Conservation (phyloP, 2,329 filamentous ascomycete species). For the Pyrenochaeta sp. region DNA sequence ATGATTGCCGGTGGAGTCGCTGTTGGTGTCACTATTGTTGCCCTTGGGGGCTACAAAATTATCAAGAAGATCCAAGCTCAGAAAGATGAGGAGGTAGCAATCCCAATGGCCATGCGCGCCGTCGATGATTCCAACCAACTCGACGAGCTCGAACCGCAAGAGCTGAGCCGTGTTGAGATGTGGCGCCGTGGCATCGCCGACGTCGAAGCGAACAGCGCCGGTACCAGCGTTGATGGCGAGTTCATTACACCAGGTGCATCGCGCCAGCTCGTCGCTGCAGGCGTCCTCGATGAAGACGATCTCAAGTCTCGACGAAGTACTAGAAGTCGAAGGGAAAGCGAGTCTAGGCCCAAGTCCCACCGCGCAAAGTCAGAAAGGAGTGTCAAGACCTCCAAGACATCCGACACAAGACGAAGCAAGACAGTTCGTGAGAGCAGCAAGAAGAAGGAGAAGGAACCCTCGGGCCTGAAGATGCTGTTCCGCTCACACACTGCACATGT, state of each 20-base stretch:
- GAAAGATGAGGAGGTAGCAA: conserved; percentile 44
- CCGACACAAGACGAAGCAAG: conserved; percentile 30
- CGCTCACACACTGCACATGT: conserved; percentile 37
- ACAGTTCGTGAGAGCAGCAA: conserved; percentile 30
- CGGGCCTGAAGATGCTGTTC: conserved; percentile 54
- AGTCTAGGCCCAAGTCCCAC: conserved; percentile 37
- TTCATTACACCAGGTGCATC: conserved; percentile 69
- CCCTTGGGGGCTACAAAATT: conserved; percentile 97
- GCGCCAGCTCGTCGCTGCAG: conserved; percentile 54
- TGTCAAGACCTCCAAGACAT: conserved; percentile 36
- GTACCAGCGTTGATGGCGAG: conserved; percentile 71
- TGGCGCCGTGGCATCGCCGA: conserved; percentile 72
- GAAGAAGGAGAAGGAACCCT: conserved; percentile 54
- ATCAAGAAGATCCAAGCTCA: conserved; percentile 79
- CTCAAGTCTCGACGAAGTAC: conserved; percentile 51
- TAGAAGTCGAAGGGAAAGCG: conserved; percentile 29
- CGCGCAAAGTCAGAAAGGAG: conserved; percentile 38
- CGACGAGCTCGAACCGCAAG: conserved; percentile 66
- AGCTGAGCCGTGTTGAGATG: conserved; percentile 66
- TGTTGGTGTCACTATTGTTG: conserved; percentile 92
- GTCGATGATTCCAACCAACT: conserved; percentile 48
- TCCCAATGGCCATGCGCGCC: conserved; percentile 22
- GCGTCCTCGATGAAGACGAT: conserved; percentile 58
- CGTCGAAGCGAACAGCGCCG: conserved; percentile 60
- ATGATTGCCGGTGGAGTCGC: conserved; percentile 90